Evolutionary conservation across 148 eudicot species (phyloP), one percentile per base, ranked within the genome.

Genomic region (Camellia japonica): DNA sequence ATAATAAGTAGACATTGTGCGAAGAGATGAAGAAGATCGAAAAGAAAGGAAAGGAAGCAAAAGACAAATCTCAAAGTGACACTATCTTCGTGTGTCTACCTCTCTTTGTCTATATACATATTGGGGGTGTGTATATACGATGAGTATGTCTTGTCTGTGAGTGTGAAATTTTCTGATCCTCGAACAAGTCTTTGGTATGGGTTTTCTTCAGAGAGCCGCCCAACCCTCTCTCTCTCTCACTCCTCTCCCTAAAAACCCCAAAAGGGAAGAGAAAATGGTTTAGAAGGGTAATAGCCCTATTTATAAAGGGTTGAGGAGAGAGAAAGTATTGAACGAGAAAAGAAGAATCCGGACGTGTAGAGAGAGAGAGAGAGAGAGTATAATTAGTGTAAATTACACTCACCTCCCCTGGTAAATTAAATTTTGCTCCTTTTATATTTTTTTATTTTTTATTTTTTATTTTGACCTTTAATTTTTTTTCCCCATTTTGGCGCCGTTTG

Each of bases 121-220:
- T 7, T 71, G 3, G 3, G 13, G 66, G 58, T 68, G 20, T 49
- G 52, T 76, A 63, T 3, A 77, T 41, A 77, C 15, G 30, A 0
- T 30, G 38, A 30, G 38, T 30, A 20, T 19, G 2, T 52, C 42
- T 30, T 12, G 75, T 20, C 11, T 58, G 68, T 64, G 68, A 15
- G 20, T 66, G 44, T 2, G 12, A 19, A 19, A 66, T 74, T 43
- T 73, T 80, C 71, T 80, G 86, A 86, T 86, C 84, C 75, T 78
- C 74, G 44, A 74, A 62, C 77, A 75, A 68, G 72, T 71, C 56
- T n/a, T 78, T 71, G 74, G 60, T 38, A 56, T 58, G 79, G 67
- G 78, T 65, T 66, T 65, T 74, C 73, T 67, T 80, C 73, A 18
- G 67, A 68, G 44, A 73, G 42, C 61, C 71, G 70, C 69, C 78